Evolutionary conservation across 306 rosid genomes (phyloP).

Genomic region (Adenanthera pavonina): DNA sequence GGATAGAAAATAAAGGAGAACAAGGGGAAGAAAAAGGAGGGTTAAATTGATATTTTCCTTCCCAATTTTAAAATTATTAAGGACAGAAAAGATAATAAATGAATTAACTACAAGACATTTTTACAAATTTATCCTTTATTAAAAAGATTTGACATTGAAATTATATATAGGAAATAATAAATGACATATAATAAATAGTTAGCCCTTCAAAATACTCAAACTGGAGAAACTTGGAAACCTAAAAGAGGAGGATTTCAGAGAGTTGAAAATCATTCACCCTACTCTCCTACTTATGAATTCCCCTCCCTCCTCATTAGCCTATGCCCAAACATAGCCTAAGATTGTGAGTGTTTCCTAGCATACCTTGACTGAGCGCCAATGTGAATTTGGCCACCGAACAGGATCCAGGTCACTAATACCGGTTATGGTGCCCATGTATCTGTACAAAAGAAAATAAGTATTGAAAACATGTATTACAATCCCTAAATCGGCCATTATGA

Average conservation of each 20-base stretch:
- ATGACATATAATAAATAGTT: background rate
- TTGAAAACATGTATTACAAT: constrained; percentile 19
- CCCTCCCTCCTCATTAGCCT: background rate
- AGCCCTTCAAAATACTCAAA: background rate
- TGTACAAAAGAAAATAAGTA: constrained; percentile 29
- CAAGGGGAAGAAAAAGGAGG: background rate
- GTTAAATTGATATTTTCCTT: background rate
- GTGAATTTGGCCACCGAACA: constrained; percentile 85
- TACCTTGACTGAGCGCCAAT: constrained; percentile 93
- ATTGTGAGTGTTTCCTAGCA: background rate
- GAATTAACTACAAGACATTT: background rate
- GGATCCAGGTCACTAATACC: constrained; percentile 92
- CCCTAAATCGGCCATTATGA: background rate
- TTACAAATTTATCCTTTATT: background rate
- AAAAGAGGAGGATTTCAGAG: background rate
- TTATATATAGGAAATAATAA: background rate
- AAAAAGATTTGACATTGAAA: background rate
- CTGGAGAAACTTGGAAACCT: background rate
- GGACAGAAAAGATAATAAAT: background rate
- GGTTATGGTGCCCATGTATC: constrained; percentile 93
- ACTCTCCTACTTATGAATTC: background rate
- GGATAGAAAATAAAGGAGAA: background rate
- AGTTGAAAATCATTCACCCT: background rate
- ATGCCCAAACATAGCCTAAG: background rate
- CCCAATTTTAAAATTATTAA: background rate